Evolutionary conservation across 2,329 filamentous ascomycete genomes (phyloP).

Genomic region (Calonectria pteridis): DNA sequence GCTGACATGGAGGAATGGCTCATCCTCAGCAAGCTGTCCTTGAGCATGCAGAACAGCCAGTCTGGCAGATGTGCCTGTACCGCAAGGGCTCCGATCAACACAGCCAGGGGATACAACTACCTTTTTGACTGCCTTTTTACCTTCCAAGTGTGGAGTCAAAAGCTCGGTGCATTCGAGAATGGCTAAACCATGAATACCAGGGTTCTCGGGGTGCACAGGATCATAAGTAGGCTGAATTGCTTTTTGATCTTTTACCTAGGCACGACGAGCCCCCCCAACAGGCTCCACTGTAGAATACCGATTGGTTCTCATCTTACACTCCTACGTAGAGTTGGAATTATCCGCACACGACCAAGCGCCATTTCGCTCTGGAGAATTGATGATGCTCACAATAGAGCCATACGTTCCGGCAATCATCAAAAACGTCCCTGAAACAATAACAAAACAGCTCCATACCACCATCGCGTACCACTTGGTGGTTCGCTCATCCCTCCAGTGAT

Average conservation of each 20-base stretch:
- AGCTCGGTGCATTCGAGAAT: slow-evolving; percentile 55
- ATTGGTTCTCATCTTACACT: too few relatives aligned
- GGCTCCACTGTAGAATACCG: too few relatives aligned
- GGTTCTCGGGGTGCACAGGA: slow-evolving; percentile 58
- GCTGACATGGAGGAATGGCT: slow-evolving; percentile 54
- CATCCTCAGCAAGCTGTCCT: slow-evolving; percentile 51
- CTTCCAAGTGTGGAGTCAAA: slow-evolving; percentile 35
- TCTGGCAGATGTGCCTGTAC: slow-evolving; percentile 58
- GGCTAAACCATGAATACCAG: slow-evolving; percentile 55
- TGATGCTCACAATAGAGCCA: slow-evolving; percentile 9
- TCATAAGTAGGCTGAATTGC: slow-evolving; percentile 50
- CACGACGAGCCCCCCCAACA: slow-evolving; percentile 56
- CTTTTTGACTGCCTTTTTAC: slow-evolving; percentile 52
- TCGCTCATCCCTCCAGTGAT: too few relatives aligned
- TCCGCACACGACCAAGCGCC: slow-evolving; percentile 5
- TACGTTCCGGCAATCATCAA: slow-evolving; percentile 9
- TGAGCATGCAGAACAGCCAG: slow-evolving; percentile 58
- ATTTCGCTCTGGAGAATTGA: not conserved
- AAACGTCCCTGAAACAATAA: not conserved
- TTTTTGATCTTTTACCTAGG: slow-evolving; percentile 57
- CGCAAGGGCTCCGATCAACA: slow-evolving; percentile 60
- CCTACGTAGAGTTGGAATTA: slow-evolving; percentile 3
- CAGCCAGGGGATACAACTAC: slow-evolving; percentile 59
- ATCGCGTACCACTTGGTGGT: too few relatives aligned
- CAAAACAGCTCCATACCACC: too few relatives aligned